Percentiles rank a stretch among this genome's conserved stretches.
Conservation (phyloP, 2,329 filamentous ascomycete genomes). For the Tolypocladium endophyticum region DNA sequence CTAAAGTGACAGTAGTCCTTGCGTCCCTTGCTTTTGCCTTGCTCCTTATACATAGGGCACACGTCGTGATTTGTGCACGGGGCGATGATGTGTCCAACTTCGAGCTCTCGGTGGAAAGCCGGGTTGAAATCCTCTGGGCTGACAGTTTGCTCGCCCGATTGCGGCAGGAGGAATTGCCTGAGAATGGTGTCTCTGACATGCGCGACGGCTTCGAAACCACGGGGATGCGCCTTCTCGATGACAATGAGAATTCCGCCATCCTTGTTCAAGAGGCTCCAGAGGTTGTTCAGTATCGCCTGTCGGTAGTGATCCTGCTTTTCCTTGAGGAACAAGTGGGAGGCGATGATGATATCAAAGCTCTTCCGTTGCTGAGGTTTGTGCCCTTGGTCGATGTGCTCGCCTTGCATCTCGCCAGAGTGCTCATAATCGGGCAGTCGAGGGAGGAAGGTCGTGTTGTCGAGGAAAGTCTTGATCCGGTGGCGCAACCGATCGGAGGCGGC, state of each 20-base stretch:
- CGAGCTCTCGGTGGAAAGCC: slow-evolving; percentile 32
- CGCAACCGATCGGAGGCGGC: slow-evolving; percentile 67
- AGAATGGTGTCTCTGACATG: slow-evolving; percentile 73
- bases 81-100: slow-evolving; percentile 54
- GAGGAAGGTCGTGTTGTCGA: slow-evolving; percentile 86
- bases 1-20: slow-evolving; percentile 88
- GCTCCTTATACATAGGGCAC: slow-evolving; percentile 78
- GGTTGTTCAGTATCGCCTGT: slow-evolving; percentile 70
- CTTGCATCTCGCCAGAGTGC: slow-evolving; percentile 49
- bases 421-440: slow-evolving; percentile 84
- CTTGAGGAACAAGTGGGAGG: slow-evolving; percentile 71
- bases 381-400: slow-evolving; percentile 48
- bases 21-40: slow-evolving; percentile 60
- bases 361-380: slow-evolving; percentile 52
- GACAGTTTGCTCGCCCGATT: slow-evolving; percentile 23
- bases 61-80: slow-evolving; percentile 80
- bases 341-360: slow-evolving; percentile 81
- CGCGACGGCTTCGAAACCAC: slow-evolving; percentile 86
- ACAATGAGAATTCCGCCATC: slow-evolving; percentile 79
- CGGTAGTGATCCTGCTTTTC: slow-evolving; percentile 67
- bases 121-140: slow-evolving; percentile 28
- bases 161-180: slow-evolving; percentile 56
- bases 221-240: slow-evolving; percentile 81
- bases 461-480: slow-evolving; percentile 61
- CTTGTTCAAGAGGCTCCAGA: slow-evolving; percentile 79